These are phyloP conservation scores for Scheffersomyces insectosa DNA, from an alignment of 1,139 yeast genomes.

Conservation along the genomic window DNA sequence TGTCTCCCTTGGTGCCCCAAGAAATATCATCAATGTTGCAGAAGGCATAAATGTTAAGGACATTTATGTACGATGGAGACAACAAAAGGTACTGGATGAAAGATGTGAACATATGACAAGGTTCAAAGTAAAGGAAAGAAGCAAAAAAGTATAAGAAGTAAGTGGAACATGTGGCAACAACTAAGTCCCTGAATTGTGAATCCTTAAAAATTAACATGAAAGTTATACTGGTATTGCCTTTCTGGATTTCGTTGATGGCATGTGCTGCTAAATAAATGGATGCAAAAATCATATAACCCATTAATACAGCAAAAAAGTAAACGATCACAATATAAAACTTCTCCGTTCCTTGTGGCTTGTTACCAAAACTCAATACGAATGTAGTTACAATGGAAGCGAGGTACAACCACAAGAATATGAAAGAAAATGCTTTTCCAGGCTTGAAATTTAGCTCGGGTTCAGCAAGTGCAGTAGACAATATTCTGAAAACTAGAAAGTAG, in stretches of 20 bases:
- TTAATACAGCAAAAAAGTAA: conserved; percentile 82
- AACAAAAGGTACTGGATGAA: conserved; percentile 46
- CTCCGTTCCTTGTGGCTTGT: conserved; percentile 91
- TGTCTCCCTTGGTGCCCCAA: conserved; percentile 54
- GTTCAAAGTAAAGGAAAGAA: conserved; percentile 49
- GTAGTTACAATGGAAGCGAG: conserved; percentile 89
- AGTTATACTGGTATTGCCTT: conserved; percentile 30
- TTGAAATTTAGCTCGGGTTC: conserved; percentile 52
- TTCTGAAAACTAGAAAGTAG: conserved; percentile 77
- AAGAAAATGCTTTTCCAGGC: conserved; percentile 78
- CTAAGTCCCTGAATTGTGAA: conserved; percentile 48
- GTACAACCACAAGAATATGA: conserved; percentile 85
- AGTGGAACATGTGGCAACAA: conserved; percentile 48
- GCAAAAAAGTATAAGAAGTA: conserved; percentile 49
- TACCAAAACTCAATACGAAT: conserved; percentile 89
- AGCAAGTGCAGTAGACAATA: conserved; percentile 69
- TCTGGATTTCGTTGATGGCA: conserved; percentile 37
- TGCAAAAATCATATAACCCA: conserved; percentile 86
- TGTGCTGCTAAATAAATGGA: conserved; percentile 52
- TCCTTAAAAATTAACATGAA: conserved; percentile 41
- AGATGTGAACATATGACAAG: conserved; percentile 55
- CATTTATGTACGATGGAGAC: conserved; percentile 50
- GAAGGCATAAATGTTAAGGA: conserved; percentile 50
- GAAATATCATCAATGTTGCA: conserved; percentile 53
- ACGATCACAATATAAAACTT: conserved; percentile 78